Base-by-base conservation (phyloP, 2,329 filamentous ascomycete genomes). In the Chalaropsis ovoidea region DNA sequence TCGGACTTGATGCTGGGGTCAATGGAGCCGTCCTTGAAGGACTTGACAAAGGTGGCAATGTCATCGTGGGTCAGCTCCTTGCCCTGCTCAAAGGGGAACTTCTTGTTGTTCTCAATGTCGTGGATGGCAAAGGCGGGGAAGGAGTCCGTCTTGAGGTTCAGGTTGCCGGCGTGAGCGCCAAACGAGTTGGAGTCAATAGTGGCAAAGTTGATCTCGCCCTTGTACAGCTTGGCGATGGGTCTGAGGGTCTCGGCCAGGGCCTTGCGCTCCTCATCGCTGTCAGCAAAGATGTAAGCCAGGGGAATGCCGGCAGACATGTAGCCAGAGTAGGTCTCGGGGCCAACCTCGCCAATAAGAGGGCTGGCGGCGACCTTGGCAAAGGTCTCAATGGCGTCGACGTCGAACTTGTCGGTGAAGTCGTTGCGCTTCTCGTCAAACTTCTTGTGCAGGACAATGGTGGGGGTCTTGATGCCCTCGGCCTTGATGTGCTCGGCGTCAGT, bases 81-180 rank as follows among this genome's bases (percentile, higher is more conserved):
- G 71, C 86, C 84, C 78, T 93, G 88, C 77, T 94, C 89, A 75
- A 86, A 96, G 73, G 94, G 94, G 82, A 88, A 99, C 82, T 99
- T 99, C 79, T 89, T 85, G 84, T 96, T 96, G 85, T 95, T 96
- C 76, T 83, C 82, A 65, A 87, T 90, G 75, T 96, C 90, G 80
- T 99, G 94, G 76, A 99, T 97, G 74, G 92, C 94, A 78, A 99
- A 99, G 68, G 93, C 87, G 68, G 94, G 94, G 87, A 95, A 99
- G 77, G 90, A 88, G 81, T 93, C 89, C 69, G 89, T 84, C 79
- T 95, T 90, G 69, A 99, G 89, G 85, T 99, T 99, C 71, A 99
- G 85, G 86, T 99, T 99, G 73, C 84, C 86, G 71, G 90, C 92
- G 79, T 99, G 94, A 71, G 93, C 91, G 75, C 94, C 94, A 74